A percentile compares a stretch with the other conserved stretches of the same genome.
phyloP scores from a whole-genome alignment of 2,329 filamentous ascomycete genomes.

The Colletotrichum australisinense region DNA sequence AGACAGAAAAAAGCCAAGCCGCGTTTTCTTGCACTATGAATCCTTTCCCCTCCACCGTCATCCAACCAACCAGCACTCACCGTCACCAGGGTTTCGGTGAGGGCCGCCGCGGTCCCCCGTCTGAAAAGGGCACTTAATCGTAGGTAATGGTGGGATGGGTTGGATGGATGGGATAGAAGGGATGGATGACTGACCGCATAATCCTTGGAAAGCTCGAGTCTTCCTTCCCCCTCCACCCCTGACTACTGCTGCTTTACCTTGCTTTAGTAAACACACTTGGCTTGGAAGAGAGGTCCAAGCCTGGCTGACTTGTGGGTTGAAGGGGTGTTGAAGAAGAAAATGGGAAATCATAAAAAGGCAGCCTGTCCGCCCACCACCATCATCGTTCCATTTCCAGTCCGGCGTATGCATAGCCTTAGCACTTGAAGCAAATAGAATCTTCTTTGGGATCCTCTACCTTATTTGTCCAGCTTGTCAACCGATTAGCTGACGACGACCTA shows the following conservation, averaged over 20 bases:
- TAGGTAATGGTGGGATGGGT: conserved; percentile 8
- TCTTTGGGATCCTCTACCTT: conserved; percentile 17
- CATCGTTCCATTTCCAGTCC: background rate
- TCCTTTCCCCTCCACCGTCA: background rate
- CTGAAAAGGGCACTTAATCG: conserved; percentile 2
- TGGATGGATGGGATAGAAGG: conserved; percentile 3
- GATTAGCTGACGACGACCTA: background rate
- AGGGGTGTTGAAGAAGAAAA: background rate
- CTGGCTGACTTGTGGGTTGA: background rate
- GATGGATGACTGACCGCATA: conserved; percentile 26
- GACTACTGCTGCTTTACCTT: background rate
- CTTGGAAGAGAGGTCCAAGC: conserved; percentile 13
- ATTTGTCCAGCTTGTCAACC: background rate
- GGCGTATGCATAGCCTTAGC: conserved; percentile 10
- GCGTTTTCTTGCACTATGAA: background rate
- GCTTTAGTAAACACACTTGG: background rate
- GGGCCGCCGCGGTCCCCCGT: conserved; percentile 14
- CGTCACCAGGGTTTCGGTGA: conserved; percentile 21
- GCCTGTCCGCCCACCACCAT: conserved; percentile 22
- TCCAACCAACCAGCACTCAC: conserved; percentile 16
- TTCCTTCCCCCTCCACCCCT: background rate
- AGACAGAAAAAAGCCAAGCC: conserved; percentile 3
- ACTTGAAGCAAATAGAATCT: conserved; percentile 26
- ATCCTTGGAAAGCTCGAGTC: conserved; percentile 12
- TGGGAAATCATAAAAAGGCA: conserved; percentile 32